These are phyloP conservation scores for Xerocomellus intermedius DNA, from an alignment of 768 basidiomycete species.

Conservation along the genomic window DNA sequence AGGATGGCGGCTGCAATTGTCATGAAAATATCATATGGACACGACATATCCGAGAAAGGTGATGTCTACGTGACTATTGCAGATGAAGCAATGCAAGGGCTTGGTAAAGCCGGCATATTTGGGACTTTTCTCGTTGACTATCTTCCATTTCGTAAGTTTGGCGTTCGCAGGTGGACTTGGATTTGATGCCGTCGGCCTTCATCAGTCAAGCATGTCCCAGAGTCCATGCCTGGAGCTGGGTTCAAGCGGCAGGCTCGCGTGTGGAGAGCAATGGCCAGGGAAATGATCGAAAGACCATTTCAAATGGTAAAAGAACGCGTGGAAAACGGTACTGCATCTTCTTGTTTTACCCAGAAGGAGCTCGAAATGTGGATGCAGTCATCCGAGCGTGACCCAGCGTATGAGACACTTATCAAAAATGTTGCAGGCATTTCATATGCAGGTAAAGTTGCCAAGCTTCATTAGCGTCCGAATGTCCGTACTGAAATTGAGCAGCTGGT, in stretches of 20 bases:
- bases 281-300: constrained; percentile 36
- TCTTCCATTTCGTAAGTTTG: constrained; percentile 30
- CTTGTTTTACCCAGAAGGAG: constrained; percentile 48
- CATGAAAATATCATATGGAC: constrained; percentile 43
- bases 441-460: constrained; percentile 28
- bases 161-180: not conserved
- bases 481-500: constrained; percentile 18
- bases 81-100: constrained; percentile 36
- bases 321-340: constrained; percentile 32
- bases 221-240: constrained; percentile 46
- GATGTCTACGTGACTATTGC: constrained; percentile 43
- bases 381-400: constrained; percentile 24
- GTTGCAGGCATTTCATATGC: constrained; percentile 50
- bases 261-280: constrained; percentile 36
- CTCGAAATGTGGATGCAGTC: constrained; percentile 33
- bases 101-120: constrained; percentile 40
- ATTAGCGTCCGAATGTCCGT: not conserved
- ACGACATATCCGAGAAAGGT: constrained; percentile 35
- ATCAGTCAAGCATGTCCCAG: constrained; percentile 47
- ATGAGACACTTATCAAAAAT: constrained; percentile 49
- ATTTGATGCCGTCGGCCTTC: not conserved
- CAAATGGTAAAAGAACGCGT: constrained; percentile 47
- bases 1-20: constrained; percentile 40
- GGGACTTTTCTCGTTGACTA: constrained; percentile 45
- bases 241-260: constrained; percentile 47